Conservation (phyloP, 768 basidiomycete species). For the Pulveroboletus sp. region DNA sequence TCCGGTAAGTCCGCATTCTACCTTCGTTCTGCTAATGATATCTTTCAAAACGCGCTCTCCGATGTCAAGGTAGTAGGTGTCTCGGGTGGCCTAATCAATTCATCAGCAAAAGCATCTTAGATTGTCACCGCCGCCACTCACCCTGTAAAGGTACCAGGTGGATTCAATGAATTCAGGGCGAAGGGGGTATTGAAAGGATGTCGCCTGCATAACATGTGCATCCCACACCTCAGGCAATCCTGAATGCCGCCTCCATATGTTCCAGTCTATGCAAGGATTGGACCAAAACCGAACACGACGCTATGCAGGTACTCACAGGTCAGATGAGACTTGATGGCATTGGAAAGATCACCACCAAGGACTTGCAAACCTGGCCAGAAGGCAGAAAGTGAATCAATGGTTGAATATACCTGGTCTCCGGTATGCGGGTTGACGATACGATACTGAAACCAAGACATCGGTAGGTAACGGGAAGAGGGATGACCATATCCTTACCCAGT, state of each 20-base stretch:
- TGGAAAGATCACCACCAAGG: slow-evolving; percentile 78
- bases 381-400: slow-evolving; percentile 93
- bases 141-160: slow-evolving; percentile 92
- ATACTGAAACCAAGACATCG: slow-evolving; percentile 48
- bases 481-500: slow-evolving; percentile 54
- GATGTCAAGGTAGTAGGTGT: slow-evolving; percentile 89
- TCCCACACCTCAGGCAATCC: slow-evolving; percentile 94
- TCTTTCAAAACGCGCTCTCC: slow-evolving; percentile 82
- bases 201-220: slow-evolving; percentile 64
- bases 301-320: slow-evolving; percentile 52
- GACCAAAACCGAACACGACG: background rate
- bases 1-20: slow-evolving; percentile 81
- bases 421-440: slow-evolving; percentile 76
- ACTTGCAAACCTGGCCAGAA: slow-evolving; percentile 98
- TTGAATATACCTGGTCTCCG: slow-evolving; percentile 68
- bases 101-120: background rate
- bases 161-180: slow-evolving; percentile 94
- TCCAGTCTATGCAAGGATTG: slow-evolving; percentile 61
- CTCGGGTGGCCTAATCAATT: slow-evolving; percentile 72
- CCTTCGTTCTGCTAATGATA: slow-evolving; percentile 66
- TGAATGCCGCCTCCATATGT: slow-evolving; percentile 82
- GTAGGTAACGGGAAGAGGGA: background rate
- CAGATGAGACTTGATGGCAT: slow-evolving; percentile 88
- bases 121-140: slow-evolving; percentile 30
- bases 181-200: slow-evolving; percentile 74